A percentile compares a stretch with the other conserved stretches of the same genome.
phyloP scores from a whole-genome alignment of 352 stramenopile species.

The Globisporangium sylvaticum region DNA sequence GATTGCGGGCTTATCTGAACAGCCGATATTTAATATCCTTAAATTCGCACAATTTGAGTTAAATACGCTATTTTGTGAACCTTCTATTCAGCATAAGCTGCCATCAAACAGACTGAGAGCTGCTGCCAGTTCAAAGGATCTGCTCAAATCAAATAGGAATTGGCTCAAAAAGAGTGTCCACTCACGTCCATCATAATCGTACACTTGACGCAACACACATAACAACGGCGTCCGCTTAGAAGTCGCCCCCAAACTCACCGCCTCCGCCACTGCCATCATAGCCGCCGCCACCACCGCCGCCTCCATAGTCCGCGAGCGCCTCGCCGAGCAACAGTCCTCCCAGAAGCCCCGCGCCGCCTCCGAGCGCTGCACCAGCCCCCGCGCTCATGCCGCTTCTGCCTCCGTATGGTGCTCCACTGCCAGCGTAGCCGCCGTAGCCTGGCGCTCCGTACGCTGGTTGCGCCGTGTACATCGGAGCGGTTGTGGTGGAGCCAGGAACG shows the following conservation, averaged over 20 bases:
- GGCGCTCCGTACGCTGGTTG: slow-evolving; percentile 19
- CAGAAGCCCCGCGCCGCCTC: slow-evolving; percentile 41
- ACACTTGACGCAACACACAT: not conserved
- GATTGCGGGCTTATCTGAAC: not conserved
- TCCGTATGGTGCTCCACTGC: slow-evolving; percentile 8
- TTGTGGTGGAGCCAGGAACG: not conserved
- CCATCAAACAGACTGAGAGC: not conserved
- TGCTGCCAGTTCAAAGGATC: not conserved
- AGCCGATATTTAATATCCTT: not conserved
- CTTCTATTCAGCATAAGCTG: not conserved
- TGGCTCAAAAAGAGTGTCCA: not conserved
- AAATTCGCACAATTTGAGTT: not conserved
- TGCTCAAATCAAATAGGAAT: not conserved
- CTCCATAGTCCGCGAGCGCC: slow-evolving; percentile 16
- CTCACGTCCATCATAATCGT: not conserved
- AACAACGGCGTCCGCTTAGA: slow-evolving; percentile 19
- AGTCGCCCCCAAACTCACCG: slow-evolving; percentile 43
- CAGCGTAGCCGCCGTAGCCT: slow-evolving; percentile 12
- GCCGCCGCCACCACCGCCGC: not conserved
- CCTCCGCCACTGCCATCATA: slow-evolving; percentile 2
- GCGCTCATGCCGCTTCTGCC: slow-evolving; percentile 37
- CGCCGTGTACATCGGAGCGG: slow-evolving; percentile 17
- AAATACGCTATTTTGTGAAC: not conserved
- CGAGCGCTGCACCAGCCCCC: slow-evolving; percentile 39
- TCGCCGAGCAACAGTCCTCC: slow-evolving; percentile 41